Base-by-base conservation (phyloP, 1,284 basidiomycete species). In the Cystodermella granulosa region DNA sequence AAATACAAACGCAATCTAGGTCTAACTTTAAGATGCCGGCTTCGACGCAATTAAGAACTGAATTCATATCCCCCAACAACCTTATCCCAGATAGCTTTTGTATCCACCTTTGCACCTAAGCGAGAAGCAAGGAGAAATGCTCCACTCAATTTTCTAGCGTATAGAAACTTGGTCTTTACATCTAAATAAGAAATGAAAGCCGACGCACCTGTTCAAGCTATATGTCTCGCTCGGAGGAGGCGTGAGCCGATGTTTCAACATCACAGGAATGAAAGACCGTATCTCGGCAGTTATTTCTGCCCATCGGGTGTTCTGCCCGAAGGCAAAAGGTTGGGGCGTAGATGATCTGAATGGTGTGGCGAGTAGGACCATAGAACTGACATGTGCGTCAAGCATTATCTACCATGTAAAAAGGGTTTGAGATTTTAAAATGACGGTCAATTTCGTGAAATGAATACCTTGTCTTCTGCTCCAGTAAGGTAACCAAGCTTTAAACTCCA, bases 181-280 rank as follows among this genome's bases (percentile, higher is more conserved):
- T 22, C 26, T 26, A 4, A 35, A 34, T 16, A 34, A 36, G 26
- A 37, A 17, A n/a, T 7, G 18, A 31, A 6, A 20, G 4, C 6
- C 14, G 7, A 44, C 46, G 44, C 49, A 84, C 84, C 85, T 73
- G 65, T 98, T 98, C 44, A 98, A 69, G 62, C 87, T 91, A 65
- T 98, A 98, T 1, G 95, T 98, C 69, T 98, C 93, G 48, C 80
- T 73, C 0, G 95, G 95, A 2, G 95, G 95, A 0, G 95, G 95
- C 2, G 91, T 94, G 21, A 95, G 75, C 39, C 94, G 77, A 59
- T 97, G 78, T 55, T 81, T 72, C 45, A 98, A 76, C 92, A 98
- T 98, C 45, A 90, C 72, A 3, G 95, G 95, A 48, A 98, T 98
- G 42, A 84, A 79, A 2, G 74, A 78, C 21, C 89, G 76, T 47